These are phyloP conservation scores for Chlorokybus atmophyticus DNA, from an alignment of 139 green algal species.

Conservation along the genomic window DNA sequence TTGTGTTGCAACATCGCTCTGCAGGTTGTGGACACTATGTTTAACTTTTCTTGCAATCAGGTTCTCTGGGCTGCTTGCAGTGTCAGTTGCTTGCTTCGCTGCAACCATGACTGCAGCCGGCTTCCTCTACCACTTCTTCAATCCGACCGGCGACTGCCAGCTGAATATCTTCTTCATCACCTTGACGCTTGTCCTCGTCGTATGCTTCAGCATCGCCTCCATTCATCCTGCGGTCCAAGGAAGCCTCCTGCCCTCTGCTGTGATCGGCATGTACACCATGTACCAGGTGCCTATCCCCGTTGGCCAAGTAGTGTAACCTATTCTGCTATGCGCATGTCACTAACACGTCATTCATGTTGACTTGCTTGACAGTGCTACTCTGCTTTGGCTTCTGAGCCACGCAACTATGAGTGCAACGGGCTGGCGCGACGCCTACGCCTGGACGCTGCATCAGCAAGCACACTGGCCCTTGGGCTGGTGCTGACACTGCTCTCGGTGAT, in stretches of 20 bases:
- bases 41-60: slow-evolving; percentile 5
- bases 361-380: slow-evolving; percentile 75
- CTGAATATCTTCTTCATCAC: slow-evolving; percentile 80
- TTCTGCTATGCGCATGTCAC: too few species aligned
- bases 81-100: slow-evolving; percentile 49
- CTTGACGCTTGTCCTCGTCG: slow-evolving; percentile 51
- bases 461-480: slow-evolving; percentile 64
- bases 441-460: slow-evolving; percentile 52
- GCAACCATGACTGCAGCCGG: slow-evolving; percentile 42
- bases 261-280: slow-evolving; percentile 69
- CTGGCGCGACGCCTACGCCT: slow-evolving; percentile 46
- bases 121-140: slow-evolving; percentile 78
- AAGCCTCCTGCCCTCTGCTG: slow-evolving; percentile 73
- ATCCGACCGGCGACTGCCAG: slow-evolving; percentile 58
- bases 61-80: slow-evolving; percentile 48
- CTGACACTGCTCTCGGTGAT: slow-evolving; percentile 74
- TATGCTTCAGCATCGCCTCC: slow-evolving; percentile 38
- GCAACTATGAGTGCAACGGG: slow-evolving; percentile 70
- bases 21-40: too few species aligned
- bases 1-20: too few species aligned
- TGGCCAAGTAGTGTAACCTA: too few species aligned
- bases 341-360: too few species aligned
- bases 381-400: slow-evolving; percentile 64
- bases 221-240: slow-evolving; percentile 25
- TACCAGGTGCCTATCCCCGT: too few species aligned